These are phyloP conservation scores for Violaceomyces palustris DNA, from an alignment of 1,284 basidiomycete genomes.

Conservation along the genomic window DNA sequence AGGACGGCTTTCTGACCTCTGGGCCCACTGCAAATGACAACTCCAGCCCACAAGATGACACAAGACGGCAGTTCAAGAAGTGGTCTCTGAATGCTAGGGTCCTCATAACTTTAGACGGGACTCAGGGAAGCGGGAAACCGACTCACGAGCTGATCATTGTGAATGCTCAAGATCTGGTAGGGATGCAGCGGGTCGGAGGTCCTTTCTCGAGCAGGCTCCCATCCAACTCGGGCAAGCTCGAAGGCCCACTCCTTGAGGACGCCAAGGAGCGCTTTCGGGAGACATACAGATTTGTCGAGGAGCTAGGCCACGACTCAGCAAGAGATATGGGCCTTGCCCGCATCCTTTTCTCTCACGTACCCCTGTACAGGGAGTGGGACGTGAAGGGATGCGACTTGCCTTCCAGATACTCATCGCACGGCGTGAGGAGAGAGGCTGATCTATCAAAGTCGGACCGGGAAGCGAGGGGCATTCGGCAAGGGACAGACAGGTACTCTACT, in stretches of 20 bases:
- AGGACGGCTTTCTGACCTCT: no score
- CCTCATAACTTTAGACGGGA: no score
- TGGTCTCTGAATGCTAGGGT: no score
- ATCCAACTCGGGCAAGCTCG: constrained; percentile 20
- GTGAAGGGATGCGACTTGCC: constrained; percentile 22
- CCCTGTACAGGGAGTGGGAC: constrained; percentile 12
- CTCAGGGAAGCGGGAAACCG: no score
- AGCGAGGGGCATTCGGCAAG: constrained; percentile 27
- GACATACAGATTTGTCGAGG: constrained; percentile 31
- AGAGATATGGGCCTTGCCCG: constrained; percentile 11
- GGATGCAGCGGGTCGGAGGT: constrained; percentile 29
- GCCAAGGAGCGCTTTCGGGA: constrained; percentile 19
- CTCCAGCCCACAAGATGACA: no score
- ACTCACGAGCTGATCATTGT: constrained; percentile 41
- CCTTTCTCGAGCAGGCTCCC: no score
- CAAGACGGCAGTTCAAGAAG: no score
- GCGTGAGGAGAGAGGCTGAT: constrained; percentile 22
- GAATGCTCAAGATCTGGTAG: constrained; percentile 36
- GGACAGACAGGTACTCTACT: constrained; percentile 27
- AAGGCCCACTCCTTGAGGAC: constrained; percentile 10
- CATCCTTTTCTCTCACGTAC: constrained; percentile 39
- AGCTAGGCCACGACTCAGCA: background rate
- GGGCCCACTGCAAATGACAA: no score
- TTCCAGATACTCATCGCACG: constrained; percentile 11
- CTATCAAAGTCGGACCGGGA: constrained; percentile 3